phyloP scores from a whole-genome alignment of 768 basidiomycete genomes.

The Serpula lacrymans region DNA sequence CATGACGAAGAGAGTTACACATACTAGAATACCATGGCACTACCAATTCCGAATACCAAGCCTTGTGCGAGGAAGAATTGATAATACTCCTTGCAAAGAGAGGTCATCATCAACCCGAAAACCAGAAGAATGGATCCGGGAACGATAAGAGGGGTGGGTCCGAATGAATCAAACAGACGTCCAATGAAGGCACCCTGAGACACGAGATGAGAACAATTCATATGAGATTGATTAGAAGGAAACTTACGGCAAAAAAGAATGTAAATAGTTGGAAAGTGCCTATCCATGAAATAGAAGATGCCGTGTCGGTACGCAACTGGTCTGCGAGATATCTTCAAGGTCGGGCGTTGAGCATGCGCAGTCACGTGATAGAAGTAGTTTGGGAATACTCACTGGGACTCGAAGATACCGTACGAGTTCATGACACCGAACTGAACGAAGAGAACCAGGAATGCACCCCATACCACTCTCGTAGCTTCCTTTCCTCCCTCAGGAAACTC shows the following conservation, averaged over 20 bases:
- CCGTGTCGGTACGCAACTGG: slow-evolving; percentile 11
- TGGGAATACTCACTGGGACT: too few relatives aligned
- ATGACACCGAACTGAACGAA: too few relatives aligned
- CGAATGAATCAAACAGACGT: neutral
- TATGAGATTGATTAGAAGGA: slow-evolving; percentile 15
- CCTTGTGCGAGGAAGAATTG: slow-evolving; percentile 32
- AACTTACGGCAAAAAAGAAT: slow-evolving; percentile 14
- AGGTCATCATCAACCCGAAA: slow-evolving; percentile 15
- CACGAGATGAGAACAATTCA: neutral
- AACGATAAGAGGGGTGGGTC: slow-evolving; percentile 13
- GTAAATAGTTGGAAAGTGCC: slow-evolving; percentile 19
- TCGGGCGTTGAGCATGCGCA: too few relatives aligned
- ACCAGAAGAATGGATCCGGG: slow-evolving; percentile 11
- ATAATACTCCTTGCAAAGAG: slow-evolving; percentile 21
- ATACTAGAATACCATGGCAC: too few relatives aligned
- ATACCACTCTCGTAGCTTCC: too few relatives aligned
- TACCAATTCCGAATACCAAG: slow-evolving; percentile 27
- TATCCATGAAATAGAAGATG: slow-evolving; percentile 19
- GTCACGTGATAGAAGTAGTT: too few relatives aligned
- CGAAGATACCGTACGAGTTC: too few relatives aligned
- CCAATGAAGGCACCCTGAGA: neutral
- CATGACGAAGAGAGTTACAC: too few relatives aligned
- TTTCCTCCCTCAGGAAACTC: too few relatives aligned
- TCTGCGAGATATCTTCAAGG: slow-evolving; percentile 14
- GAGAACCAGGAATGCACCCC: too few relatives aligned